Base-by-base conservation (phyloP, 768 basidiomycete genomes). In the Phylloporus arenicola region DNA sequence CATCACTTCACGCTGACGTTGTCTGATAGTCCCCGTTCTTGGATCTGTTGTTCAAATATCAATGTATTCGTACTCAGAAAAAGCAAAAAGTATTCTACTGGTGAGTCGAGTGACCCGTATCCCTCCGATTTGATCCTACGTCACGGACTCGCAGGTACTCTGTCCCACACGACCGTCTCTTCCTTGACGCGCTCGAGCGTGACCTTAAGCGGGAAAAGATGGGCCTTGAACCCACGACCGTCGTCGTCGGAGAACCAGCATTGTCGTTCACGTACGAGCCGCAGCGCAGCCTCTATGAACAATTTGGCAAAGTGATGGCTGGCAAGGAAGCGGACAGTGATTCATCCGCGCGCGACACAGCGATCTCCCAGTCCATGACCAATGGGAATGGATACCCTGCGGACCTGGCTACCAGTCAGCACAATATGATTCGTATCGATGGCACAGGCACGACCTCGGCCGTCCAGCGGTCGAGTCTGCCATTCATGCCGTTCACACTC, bases 41-140 rank as follows among this genome's bases (percentile, higher is more conserved):
- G 16, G 94, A 97, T 59, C 77, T 94, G 24, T 72, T 97, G 10
- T 96, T 96, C 81, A 93, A 94, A 68, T 93, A 89, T 60, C 92
- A 94, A 64, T 95, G 93, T 65, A 96, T 97, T 57, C 83, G 94
- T 34, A 97, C 94, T 1, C 94, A 97, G 68, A 97, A 96, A 78
- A 97, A 96, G 72, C 94, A 95, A 73, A 93, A 97, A 68, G 94
- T 97, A n/a, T 97, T 96, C 64, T 96, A 90, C 68, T 97, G 94
- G 93, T 90, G 57, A 48, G 84, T 72, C 22, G 1, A 19, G 34
- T 42, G 45, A 37, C 16, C 50, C 46, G 27, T 22, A 14, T 47
- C 43, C 22, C 33, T 6, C 4, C 6, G 14, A 27, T 52, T 24
- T 45, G 20, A 34, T 46, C 29, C 45, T 29, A 51, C 54, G 16